Base-by-base conservation (phyloP, 345 rosid species). In the Sapria himalayana region DNA sequence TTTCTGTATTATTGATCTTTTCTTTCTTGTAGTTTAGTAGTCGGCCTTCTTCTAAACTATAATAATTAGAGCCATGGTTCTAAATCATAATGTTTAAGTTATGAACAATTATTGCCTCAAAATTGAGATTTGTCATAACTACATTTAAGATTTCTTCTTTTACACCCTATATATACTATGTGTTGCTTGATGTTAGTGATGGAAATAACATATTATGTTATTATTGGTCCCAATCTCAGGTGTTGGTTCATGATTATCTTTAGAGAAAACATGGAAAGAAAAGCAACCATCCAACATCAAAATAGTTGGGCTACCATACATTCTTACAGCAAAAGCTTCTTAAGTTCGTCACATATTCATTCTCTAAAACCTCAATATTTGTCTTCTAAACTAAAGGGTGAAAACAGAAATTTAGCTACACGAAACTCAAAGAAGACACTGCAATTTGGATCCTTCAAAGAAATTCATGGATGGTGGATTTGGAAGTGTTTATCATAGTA, bases 361-460 rank as follows among this genome's bases (percentile, higher is more conserved):
- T 73, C 73, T 19, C 71, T 50, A 9, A 62, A 59, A 46, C 64
- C 76, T 19, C 65, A 81, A 11, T 57, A 54, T 49, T 56, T 52
- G 27, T 56, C 58, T 19, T 51, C 77, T n/a, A 62, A 57, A 9
- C 55, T 76, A 4, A 69, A 59, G 37, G 14, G 65, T 8, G 43
- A 19, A 25, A 52, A 22, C 39, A 36, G 49, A 36, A 51, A 37
- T 58, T 58, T 36, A 41, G 45, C 34, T 57, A 49, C 36, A 11
- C 11, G 6, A 56, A 60, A 29, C 65, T 60, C 13, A 56, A 39
- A 36, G 52, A 48, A 22, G 65, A 55, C 9, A 54, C 65, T 11
- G 45, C 11, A 43, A 45, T 54, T 60, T 60, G 18, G 35, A 60
- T 32, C 54, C 55, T 21, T 23, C 51, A 8, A 55, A 29, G 33